Evolutionary conservation across 73 alveolate species (phyloP).

Genomic region (Tetrahymena malaccensis): DNA sequence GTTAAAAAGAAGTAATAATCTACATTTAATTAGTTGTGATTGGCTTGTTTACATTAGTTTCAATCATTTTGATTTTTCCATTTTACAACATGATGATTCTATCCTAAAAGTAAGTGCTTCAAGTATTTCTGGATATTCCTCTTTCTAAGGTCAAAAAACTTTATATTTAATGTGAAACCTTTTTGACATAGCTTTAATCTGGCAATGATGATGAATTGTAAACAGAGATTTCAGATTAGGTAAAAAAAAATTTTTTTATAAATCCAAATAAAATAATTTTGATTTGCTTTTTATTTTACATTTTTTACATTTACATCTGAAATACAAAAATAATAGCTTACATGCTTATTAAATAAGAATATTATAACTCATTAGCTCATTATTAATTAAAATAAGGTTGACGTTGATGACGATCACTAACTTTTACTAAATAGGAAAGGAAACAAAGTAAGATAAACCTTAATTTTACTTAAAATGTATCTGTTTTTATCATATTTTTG

Average conservation of each 20-base stretch:
- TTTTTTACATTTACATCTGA: background rate
- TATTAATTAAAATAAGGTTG: background rate
- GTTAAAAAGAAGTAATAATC: background rate
- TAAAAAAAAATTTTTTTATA: background rate
- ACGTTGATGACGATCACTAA: background rate
- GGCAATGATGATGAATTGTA: background rate
- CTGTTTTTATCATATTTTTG: background rate
- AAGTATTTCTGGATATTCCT: background rate
- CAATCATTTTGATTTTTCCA: background rate
- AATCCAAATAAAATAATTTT: too few relatives aligned
- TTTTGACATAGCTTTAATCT: background rate
- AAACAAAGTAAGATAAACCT: background rate
- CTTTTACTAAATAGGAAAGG: background rate
- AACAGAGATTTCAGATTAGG: background rate
- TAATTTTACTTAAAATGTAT: too few relatives aligned
- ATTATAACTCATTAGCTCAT: too few relatives aligned
- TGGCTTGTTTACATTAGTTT: background rate
- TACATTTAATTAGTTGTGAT: background rate
- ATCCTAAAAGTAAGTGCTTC: background rate
- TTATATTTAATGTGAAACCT: background rate
- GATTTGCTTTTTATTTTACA: too few relatives aligned
- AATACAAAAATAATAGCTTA: background rate
- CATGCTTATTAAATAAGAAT: too few relatives aligned
- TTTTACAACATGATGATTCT: background rate
- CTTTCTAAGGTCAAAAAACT: background rate